These are phyloP conservation scores for Coemansia sp. DNA, from an alignment of 192 early-diverging fungal species.

Conservation along the genomic window DNA sequence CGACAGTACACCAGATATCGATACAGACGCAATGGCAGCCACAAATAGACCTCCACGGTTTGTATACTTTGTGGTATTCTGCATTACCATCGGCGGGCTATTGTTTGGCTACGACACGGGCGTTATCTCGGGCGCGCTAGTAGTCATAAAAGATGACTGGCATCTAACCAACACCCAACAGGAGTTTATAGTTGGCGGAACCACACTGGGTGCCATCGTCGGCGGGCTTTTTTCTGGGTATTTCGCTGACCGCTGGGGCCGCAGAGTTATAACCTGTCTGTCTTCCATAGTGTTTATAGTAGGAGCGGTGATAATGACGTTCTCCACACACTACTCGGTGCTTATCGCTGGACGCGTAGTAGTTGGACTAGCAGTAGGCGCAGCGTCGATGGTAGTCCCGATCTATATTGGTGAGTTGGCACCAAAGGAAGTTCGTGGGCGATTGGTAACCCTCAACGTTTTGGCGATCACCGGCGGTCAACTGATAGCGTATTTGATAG, in stretches of 20 bases:
- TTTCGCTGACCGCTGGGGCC: slow-evolving; percentile 69
- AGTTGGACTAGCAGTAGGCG: slow-evolving; percentile 60
- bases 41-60: slow-evolving; percentile 35
- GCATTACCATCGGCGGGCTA: slow-evolving; percentile 59
- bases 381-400: slow-evolving; percentile 58
- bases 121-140: slow-evolving; percentile 56
- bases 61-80: slow-evolving; percentile 55
- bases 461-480: slow-evolving; percentile 65
- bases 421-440: slow-evolving; percentile 62
- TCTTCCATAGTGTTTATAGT: slow-evolving; percentile 60
- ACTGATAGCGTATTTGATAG: slow-evolving; percentile 63
- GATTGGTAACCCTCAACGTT: slow-evolving; percentile 61
- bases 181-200: slow-evolving; percentile 57
- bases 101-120: slow-evolving; percentile 62
- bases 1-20: slow-evolving; percentile 1
- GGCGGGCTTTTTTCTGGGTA: slow-evolving; percentile 72
- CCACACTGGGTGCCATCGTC: slow-evolving; percentile 59
- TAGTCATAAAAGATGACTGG: slow-evolving; percentile 55
- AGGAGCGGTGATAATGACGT: slow-evolving; percentile 61
- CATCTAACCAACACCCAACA: slow-evolving; percentile 48
- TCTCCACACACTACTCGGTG: slow-evolving; percentile 47
- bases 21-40: slow-evolving; percentile 17
- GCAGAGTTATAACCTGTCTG: slow-evolving; percentile 52
- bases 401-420: slow-evolving; percentile 63
- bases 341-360: slow-evolving; percentile 59